These are phyloP conservation scores for Garcia nutans DNA, from an alignment of 345 rosid genomes.

Conservation along the genomic window DNA sequence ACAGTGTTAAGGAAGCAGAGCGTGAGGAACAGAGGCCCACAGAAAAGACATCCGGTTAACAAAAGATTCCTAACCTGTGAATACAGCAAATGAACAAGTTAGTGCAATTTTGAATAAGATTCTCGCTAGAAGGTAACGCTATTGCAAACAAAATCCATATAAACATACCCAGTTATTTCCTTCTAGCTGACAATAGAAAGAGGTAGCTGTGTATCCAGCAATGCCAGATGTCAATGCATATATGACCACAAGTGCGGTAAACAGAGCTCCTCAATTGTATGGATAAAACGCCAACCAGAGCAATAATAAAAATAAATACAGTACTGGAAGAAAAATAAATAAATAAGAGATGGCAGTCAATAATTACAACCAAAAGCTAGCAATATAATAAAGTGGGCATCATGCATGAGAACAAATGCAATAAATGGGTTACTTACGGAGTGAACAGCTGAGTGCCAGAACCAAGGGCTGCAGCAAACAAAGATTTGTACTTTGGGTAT, in stretches of 20 bases:
- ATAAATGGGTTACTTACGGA: slow-evolving; percentile 43
- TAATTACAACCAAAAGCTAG: neutral
- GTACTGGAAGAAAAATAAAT: slow-evolving; percentile 16
- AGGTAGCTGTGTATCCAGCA: slow-evolving; percentile 32
- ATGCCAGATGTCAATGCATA: slow-evolving; percentile 37
- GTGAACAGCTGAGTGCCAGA: slow-evolving; percentile 76
- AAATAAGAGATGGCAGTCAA: no score
- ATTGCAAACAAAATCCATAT: neutral
- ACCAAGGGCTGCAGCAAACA: slow-evolving; percentile 78
- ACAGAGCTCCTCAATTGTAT: slow-evolving; percentile 34
- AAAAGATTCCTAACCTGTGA: slow-evolving; percentile 32
- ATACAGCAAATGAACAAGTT: neutral
- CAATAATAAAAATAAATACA: slow-evolving; percentile 27
- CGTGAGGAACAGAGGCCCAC: slow-evolving; percentile 31
- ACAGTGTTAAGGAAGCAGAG: slow-evolving; percentile 35
- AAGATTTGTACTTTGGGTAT: slow-evolving; percentile 65
- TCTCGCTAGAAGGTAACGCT: neutral
- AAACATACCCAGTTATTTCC: slow-evolving; percentile 33
- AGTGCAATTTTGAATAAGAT: neutral
- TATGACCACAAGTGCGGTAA: slow-evolving; percentile 33
- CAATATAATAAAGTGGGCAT: neutral
- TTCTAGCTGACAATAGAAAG: slow-evolving; percentile 34
- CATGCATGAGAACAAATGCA: neutral
- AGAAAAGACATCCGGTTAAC: slow-evolving; percentile 30
- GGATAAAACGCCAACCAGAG: slow-evolving; percentile 38